Evolutionary conservation across 1,284 basidiomycete genomes (phyloP), one percentile per base, ranked within the genome.

Genomic region (Porodaedalea pini): DNA sequence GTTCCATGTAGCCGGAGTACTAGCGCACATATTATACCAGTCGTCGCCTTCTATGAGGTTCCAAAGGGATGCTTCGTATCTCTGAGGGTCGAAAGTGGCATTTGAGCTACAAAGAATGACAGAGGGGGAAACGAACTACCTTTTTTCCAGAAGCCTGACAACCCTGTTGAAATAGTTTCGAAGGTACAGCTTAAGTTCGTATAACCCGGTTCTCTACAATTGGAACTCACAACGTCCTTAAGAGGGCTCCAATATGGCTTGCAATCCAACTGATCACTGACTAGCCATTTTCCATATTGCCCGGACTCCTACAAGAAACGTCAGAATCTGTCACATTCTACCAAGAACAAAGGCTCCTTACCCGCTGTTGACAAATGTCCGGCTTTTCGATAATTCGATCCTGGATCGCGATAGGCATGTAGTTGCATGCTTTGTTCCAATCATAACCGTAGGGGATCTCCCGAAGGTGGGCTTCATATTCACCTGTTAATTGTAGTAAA

Each of bases 241-340:
- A 45, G 25, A 11, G 55, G 36, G 6, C 55, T 48, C 55, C 55
- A 57, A 40, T 51, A 51, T 15, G 55, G 37, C 23, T 25, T 50
- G 17, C 55, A 57, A 2, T 44, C 39, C 21, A 43, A 3, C n/a
- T 57, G 23, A 15, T 57, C 31, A 5, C 45, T 31, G 21, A 43
- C 25, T 10, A 51, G 23, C 55, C 55, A 57, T 15, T 27, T 40
- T 25, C 55, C 55, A 17, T 19, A n/a, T n/a, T 48, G n/a, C 4
- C 1, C 29, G 17, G 40, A 29, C 15, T 32, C 27, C 29, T 48
- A n/a, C 25, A 13, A 10, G 15, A 40, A 31, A 31, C 15, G 25
- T 29, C 19, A 15, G 15, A 25, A 29, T 17, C 6, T 25, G 2
- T 29, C 17, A n/a, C 19, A 40, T 27, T 2, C 10, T 2, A 43